Base-by-base conservation (phyloP, 331 rosid genomes). In the Cydonia oblonga region DNA sequence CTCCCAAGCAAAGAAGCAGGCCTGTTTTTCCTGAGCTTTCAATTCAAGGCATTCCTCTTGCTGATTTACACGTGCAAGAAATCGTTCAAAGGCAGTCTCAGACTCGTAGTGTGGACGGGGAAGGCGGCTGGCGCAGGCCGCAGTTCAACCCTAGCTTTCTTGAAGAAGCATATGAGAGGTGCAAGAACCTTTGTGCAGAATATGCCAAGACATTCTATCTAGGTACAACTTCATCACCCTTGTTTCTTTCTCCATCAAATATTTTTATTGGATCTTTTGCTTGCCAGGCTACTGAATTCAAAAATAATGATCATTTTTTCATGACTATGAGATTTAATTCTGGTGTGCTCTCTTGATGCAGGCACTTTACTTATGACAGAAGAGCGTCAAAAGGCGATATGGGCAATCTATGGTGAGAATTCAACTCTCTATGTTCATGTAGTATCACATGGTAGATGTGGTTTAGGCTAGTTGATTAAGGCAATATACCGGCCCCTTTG, bases 121-220 rank as follows among this genome's bases (percentile, higher is more conserved):
- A 12, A 26, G 68, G 33, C 66, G 22, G 51, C 74, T 18, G 25
- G 16, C 56, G 24, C 12, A 81, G 68, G 78, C 65, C 74, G 12
- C 66, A 19, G 70, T 87, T 88, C 5, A 75, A 78, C 18, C 81
- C 96, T 20, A 26, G 44, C 44, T 90, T 90, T 83, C 88, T 92
- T 46, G 81, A 82, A 20, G 87, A 90, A 72, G 86, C 93, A 9
- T 88, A 88, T 68, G 88, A 90, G 72, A 86, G 83, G 83, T 92
- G 96, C 73, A 77, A 91, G 84, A 84, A 79, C 22, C 82, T 93
- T 24, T 93, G 98, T 51, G 84, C 87, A 0, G 98, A 90, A 79
- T 93, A 89, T 82, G 98, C 96, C 80, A 87, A 93, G 82, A 83
- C 92, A 75, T 93, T 93, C 86, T 89, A 90, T 86, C 81, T 90